phyloP scores from a whole-genome alignment of 371 early-diverging fungal species.

The Catenaria anguillulae region DNA sequence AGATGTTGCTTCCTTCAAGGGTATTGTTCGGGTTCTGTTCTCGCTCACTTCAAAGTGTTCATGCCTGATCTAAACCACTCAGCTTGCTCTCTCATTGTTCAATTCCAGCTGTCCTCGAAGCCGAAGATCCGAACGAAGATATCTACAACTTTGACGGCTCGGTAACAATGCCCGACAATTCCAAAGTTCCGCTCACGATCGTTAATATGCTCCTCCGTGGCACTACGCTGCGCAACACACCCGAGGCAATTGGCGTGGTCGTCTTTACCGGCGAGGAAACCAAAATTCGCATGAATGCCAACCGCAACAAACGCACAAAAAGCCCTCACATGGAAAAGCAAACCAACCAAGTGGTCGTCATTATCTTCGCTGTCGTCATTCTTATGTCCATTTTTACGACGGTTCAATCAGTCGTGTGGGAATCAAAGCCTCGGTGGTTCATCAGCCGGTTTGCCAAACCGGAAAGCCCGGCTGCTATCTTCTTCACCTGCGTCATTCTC shows the following conservation, averaged over 20 bases:
- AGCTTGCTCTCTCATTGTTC: too few relatives aligned
- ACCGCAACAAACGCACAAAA: conserved; percentile 41
- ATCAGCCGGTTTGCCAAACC: too few relatives aligned
- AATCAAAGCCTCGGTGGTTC: neutral
- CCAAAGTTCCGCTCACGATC: conserved; percentile 18
- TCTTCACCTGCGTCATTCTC: conserved; percentile 56
- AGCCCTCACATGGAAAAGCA: conserved; percentile 43
- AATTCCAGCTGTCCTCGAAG: conserved; percentile 17
- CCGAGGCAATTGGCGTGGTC: conserved; percentile 52
- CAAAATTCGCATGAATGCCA: conserved; percentile 58
- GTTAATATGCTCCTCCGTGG: conserved; percentile 46
- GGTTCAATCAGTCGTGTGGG: neutral
- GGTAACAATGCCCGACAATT: conserved; percentile 10
- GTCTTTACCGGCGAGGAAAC: conserved; percentile 74
- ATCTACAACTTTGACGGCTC: conserved; percentile 50
- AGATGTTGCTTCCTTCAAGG: conserved; percentile 26
- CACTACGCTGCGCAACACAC: conserved; percentile 61
- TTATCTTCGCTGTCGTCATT: conserved; percentile 42
- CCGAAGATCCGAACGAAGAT: conserved; percentile 42
- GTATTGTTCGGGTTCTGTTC: conserved; percentile 11
- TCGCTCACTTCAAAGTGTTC: conserved; percentile 5
- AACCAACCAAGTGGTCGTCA: conserved; percentile 48
- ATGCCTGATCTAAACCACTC: conserved; percentile 14
- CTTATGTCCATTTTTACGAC: conserved; percentile 30
- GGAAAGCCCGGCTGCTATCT: conserved; percentile 17